Base-by-base conservation (phyloP, 2,329 filamentous ascomycete species). In the Polychaeton citri region DNA sequence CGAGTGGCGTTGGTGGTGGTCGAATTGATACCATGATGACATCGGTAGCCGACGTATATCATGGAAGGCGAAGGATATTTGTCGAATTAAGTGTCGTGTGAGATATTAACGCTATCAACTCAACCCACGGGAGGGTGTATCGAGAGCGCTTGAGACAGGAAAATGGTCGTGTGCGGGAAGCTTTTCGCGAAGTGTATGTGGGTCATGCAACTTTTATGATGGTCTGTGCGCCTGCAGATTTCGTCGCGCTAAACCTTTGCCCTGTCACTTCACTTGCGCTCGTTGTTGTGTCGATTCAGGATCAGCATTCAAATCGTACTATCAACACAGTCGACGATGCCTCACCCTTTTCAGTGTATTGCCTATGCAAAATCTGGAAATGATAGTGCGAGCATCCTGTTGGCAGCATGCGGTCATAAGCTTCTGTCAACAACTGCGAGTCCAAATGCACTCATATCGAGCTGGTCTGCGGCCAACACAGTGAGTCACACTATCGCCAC, bases 351-450 rank as follows among this genome's bases (percentile, higher is more conserved):
- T 39, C 61, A 65, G 44, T 61, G 58, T 41, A 43, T 65, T 30
- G 48, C 34, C 40, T 48, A 32, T 48, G 49, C 43, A 43, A 51
- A 10, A 57, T 68, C 45, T 59, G n/a, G n/a, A n/a, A n/a, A n/a
- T n/a, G n/a, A n/a, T n/a, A n/a, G n/a, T n/a, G n/a, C n/a, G n/a
- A n/a, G n/a, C n/a, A n/a, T 81, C 15, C 58, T 95, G 13, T 69
- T 92, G 47, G 81, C 80, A 24, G 81, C 83, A 18, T 76, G 77
- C 41, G 84, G 83, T 10, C 72, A 78, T 33, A 73, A 69, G 47
- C 72, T 95, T 36, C 72, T 83, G 50, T 72, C 75, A 2, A 79
- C 84, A 54, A 67, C 66, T 50, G 60, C 77, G 5, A 51, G 62
- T n/a, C 65, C 72, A 41, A 73, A 76, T 20, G 58, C 63, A 33